These are phyloP conservation scores for Chenopodium berlandieri DNA, from an alignment of 148 eudicot genomes.

Conservation along the genomic window DNA sequence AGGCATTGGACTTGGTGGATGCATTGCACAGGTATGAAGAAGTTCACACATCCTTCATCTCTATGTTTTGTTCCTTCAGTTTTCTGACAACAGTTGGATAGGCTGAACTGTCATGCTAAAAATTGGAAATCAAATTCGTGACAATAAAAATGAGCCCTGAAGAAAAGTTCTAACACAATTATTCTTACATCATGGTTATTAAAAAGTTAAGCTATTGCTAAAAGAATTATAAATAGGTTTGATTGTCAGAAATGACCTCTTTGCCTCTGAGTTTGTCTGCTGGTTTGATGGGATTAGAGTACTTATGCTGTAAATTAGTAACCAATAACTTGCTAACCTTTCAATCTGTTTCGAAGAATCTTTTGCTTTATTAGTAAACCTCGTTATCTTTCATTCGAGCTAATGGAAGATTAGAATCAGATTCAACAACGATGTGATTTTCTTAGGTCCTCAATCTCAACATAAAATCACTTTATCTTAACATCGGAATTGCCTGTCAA, in stretches of 20 bases:
- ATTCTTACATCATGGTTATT: neutral
- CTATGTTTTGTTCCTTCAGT: neutral
- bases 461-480: neutral
- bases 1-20: slow-evolving; percentile 53
- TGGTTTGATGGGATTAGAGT: neutral
- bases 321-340: neutral
- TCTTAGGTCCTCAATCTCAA: neutral
- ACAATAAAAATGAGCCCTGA: neutral
- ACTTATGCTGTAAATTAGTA: neutral
- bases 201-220: neutral
- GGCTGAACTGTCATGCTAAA: neutral
- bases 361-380: neutral
- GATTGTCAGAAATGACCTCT: neutral
- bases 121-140: neutral
- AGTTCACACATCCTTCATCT: neutral
- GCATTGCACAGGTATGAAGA: slow-evolving; percentile 40
- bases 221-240: neutral
- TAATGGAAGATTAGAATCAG: neutral
- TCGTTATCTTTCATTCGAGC: neutral
- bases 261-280: neutral
- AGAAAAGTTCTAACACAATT: neutral
- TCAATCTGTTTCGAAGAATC: neutral
- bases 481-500: neutral
- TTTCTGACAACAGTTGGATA: neutral
- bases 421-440: neutral